Base-by-base conservation (phyloP, 305 asterid genomes). In the Fraxinus floribunda region DNA sequence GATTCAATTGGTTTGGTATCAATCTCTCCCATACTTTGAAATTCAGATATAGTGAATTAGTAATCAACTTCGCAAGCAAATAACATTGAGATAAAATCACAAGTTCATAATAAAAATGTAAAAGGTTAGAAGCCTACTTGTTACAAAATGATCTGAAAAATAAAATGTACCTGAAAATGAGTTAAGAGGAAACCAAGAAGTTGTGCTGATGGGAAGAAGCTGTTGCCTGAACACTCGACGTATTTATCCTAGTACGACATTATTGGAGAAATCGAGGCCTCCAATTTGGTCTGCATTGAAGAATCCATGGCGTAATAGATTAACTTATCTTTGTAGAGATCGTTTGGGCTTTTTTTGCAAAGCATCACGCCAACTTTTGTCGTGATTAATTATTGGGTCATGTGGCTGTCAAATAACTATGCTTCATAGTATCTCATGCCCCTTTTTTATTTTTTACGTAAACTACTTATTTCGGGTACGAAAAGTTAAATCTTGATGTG, bases 1-100 rank as follows among this genome's bases (percentile, higher is more conserved):
- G 97, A 90, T 72, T 91, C 92, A 78, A 91, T 87, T 78, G 95
- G 87, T 73, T 89, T 90, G 39, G 92, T 90, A 72, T 91, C 95
- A 55, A 93, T 88, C 86, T 92, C 97, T 26, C 92, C 97, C 97
- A 92, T 88, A 3, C 11, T 72, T 75, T 1, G 38, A 68, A 11
- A 1, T 34, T 16, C 16, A 26, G 34, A 16, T 4, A 49, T 49
- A 49, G 7, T 49, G 16, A 15, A 49, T 52, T 29, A 18, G 3
- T 41, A 22, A 30, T 26, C 34, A 30, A 64, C 34, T 64, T 70
- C n/a, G 41, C 29, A 57, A n/a, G 10, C 24, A 55, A 55, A 55
- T 55, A n/a, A 55, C 24, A n/a, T 55, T 1, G 10, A 55, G 64
- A 55, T n/a, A 55, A 18, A 55, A n/a, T 55, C 64, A 55, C 64